Evolutionary conservation across 2,329 filamentous ascomycete genomes (phyloP).

Genomic region (Penicillium olsonii): DNA sequence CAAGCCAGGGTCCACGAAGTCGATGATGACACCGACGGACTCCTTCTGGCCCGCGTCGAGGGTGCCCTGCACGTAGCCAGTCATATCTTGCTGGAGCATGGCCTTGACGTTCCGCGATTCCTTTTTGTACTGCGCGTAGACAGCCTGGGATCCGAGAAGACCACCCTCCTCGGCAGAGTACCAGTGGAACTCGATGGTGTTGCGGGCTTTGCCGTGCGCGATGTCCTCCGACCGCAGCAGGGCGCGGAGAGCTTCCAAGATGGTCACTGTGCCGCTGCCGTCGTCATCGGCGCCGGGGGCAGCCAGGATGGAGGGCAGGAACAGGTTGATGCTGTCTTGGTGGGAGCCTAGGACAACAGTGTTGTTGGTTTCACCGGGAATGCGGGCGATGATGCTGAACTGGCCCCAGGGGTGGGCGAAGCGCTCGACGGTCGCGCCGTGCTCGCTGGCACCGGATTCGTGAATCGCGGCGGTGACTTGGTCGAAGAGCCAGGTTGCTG

Average conservation of each 20-base stretch:
- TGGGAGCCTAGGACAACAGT: conserved; percentile 89
- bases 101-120: conserved; percentile 77
- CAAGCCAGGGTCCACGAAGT: conserved; percentile 80
- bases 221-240: conserved; percentile 74
- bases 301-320: conserved; percentile 77
- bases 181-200: conserved; percentile 97
- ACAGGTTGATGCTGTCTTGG: conserved; percentile 94
- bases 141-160: conserved; percentile 81
- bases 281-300: conserved; percentile 96
- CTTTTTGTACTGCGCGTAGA: conserved; percentile 80
- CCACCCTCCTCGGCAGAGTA: conserved; percentile 90
- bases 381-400: conserved; percentile 84
- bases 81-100: conserved; percentile 99
- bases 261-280: conserved; percentile 89
- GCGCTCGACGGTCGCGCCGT: conserved; percentile 67
- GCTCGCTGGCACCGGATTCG: conserved; percentile 67
- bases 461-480: conserved; percentile 73
- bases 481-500: conserved; percentile 80
- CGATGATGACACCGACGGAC: conserved; percentile 87
- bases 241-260: conserved; percentile 84
- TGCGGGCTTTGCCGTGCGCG: conserved; percentile 68
- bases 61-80: conserved; percentile 80
- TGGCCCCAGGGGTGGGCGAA: conserved; percentile 88
- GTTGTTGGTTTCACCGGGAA: conserved; percentile 80
- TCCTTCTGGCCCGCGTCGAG: conserved; percentile 79